These are phyloP conservation scores for Trichosanthes cucumerina DNA, from an alignment of 306 rosid genomes.

Conservation along the genomic window DNA sequence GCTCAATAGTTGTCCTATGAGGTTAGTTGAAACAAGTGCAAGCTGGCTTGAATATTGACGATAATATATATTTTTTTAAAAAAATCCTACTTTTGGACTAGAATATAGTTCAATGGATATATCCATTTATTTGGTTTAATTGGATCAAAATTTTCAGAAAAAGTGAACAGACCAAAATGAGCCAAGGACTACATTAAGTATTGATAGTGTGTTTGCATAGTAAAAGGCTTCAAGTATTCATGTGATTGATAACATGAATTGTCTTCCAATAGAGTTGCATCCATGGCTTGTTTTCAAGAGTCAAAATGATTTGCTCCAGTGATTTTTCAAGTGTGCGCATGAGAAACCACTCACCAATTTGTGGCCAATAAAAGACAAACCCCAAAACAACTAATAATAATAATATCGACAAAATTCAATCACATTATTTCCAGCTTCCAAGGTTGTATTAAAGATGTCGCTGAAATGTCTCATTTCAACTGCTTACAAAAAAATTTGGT, in stretches of 20 bases:
- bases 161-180: background rate
- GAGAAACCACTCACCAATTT: background rate
- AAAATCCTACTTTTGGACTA: background rate
- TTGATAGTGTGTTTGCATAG: background rate
- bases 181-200: background rate
- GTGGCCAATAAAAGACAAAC: background rate
- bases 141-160: background rate
- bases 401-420: background rate
- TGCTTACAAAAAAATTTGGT: background rate
- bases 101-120: background rate
- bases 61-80: too few species aligned
- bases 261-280: background rate
- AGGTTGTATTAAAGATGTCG: background rate
- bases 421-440: background rate
- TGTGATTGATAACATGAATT: constrained; percentile 2
- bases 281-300: background rate
- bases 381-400: background rate
- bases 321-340: constrained; percentile 2
- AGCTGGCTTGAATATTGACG: too few species aligned
- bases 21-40: too few species aligned
- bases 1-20: too few species aligned
- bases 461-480: background rate
- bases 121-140: background rate
- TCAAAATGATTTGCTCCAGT: background rate
- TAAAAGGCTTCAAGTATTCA: background rate